Conservation (phyloP, 2,329 filamentous ascomycete species). For the Pseudomassariella vexata region DNA sequence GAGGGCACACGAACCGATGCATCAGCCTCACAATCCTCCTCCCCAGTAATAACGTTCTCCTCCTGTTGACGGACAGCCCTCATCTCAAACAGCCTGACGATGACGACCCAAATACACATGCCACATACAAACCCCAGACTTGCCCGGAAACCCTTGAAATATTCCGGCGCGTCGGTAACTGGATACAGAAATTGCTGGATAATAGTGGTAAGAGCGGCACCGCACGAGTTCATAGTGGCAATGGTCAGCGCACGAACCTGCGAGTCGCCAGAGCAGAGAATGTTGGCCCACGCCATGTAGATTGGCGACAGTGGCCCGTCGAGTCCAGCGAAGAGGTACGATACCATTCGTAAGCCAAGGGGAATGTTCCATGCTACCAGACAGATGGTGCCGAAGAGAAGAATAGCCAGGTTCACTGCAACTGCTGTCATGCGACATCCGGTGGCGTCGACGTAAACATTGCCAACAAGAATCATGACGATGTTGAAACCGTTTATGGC, state of each 20-base stretch:
- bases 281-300: constrained; percentile 29
- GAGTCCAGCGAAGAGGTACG: constrained; percentile 28
- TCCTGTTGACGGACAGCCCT: too few relatives aligned
- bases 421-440: constrained; percentile 25
- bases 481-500: constrained; percentile 24
- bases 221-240: constrained; percentile 29
- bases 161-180: constrained; percentile 24
- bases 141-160: constrained; percentile 20
- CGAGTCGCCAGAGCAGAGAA: constrained; percentile 24
- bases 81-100: constrained; percentile 14
- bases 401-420: constrained; percentile 21
- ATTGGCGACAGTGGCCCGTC: constrained; percentile 29
- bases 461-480: constrained; percentile 17
- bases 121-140: constrained; percentile 20
- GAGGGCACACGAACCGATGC: too few relatives aligned
- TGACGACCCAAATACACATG: constrained; percentile 17
- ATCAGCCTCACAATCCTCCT: too few relatives aligned
- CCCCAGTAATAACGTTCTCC: constrained; percentile 4
- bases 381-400: constrained; percentile 24
- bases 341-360: constrained; percentile 23
- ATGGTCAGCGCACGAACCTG: constrained; percentile 28
- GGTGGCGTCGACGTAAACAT: constrained; percentile 23
- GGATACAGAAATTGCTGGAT: constrained; percentile 28
- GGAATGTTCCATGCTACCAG: constrained; percentile 26
- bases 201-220: constrained; percentile 21